Conservation (phyloP, 306 rosid species). For the Astragalus glycyphyllos region DNA sequence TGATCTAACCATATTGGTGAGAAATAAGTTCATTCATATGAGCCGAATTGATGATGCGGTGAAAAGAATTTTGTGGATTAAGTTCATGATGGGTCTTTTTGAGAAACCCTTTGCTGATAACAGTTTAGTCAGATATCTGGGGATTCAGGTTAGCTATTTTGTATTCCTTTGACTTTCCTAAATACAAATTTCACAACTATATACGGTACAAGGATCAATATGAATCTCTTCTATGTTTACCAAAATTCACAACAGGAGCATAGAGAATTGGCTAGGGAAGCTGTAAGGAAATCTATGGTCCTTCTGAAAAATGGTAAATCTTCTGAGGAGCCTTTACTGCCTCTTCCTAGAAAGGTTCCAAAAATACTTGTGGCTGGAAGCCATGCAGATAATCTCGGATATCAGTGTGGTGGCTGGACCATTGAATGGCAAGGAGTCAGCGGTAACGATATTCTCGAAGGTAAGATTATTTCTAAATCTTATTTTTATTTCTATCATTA, state of each 20-base stretch:
- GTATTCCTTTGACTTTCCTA: conserved; percentile 9
- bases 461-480: conserved; percentile 18
- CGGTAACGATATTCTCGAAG: conserved; percentile 50
- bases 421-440: conserved; percentile 63
- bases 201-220: conserved; percentile 17
- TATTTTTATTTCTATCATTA: not conserved
- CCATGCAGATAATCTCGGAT: conserved; percentile 64
- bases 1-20: conserved; percentile 52
- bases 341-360: conserved; percentile 51
- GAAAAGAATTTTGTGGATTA: conserved; percentile 55
- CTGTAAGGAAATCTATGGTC: conserved; percentile 59
- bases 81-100: conserved; percentile 58
- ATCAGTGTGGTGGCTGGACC: conserved; percentile 72
- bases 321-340: conserved; percentile 45
- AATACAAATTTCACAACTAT: conserved; percentile 1
- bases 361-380: conserved; percentile 64
- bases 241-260: conserved; percentile 51
- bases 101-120: conserved; percentile 56
- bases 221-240: not conserved
- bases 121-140: conserved; percentile 50
- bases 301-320: conserved; percentile 54
- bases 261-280: conserved; percentile 54
- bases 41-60: conserved; percentile 60
- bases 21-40: conserved; percentile 48
- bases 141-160: conserved; percentile 49